Percentiles rank a stretch among this genome's conserved stretches.
These are phyloP conservation scores for Westerdykella aurantiaca DNA, from an alignment of 2,329 filamentous ascomycete genomes.

Conservation along the genomic window DNA sequence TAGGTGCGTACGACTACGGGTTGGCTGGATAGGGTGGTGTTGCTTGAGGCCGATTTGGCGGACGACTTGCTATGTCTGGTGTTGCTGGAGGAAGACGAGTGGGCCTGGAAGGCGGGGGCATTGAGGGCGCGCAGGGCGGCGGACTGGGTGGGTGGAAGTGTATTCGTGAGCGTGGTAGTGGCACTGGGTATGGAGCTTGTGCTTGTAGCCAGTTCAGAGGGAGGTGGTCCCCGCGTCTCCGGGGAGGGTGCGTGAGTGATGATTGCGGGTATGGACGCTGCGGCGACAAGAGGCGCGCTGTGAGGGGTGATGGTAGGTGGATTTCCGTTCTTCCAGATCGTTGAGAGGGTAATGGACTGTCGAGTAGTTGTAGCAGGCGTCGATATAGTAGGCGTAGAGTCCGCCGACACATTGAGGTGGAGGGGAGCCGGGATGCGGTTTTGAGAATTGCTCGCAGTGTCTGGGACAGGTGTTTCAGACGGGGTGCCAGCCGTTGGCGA, in stretches of 20 bases:
- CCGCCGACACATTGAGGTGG: slow-evolving; percentile 15
- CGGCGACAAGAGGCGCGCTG: slow-evolving; percentile 9
- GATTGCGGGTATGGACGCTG: slow-evolving; percentile 19
- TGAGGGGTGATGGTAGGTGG: slow-evolving; percentile 12
- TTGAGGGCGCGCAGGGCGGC: slow-evolving; percentile 37
- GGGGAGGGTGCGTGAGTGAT: slow-evolving; percentile 26
- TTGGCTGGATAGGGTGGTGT: slow-evolving; percentile 38
- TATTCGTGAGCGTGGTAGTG: slow-evolving; percentile 34
- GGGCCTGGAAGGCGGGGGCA: slow-evolving; percentile 32
- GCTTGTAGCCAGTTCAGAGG: slow-evolving; percentile 28
- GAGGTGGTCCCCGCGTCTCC: slow-evolving; percentile 20
- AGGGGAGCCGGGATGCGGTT: slow-evolving; percentile 3
- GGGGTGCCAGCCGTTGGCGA: slow-evolving; percentile 21
- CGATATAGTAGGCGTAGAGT: slow-evolving; percentile 15
- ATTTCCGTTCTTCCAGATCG: slow-evolving; percentile 23
- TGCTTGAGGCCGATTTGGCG: slow-evolving; percentile 35
- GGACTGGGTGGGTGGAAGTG: slow-evolving; percentile 33
- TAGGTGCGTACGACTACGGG: slow-evolving; percentile 43
- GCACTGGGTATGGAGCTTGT: slow-evolving; percentile 30
- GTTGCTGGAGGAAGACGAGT: slow-evolving; percentile 21
- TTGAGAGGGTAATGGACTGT: slow-evolving; percentile 31
- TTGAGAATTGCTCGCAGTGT: not conserved
- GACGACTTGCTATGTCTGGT: slow-evolving; percentile 17
- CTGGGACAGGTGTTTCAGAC: slow-evolving; percentile 16
- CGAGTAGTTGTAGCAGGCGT: slow-evolving; percentile 34